Percentiles rank a stretch among this genome's conserved stretches.
Conservation (phyloP, 2,329 filamentous ascomycete genomes). For the Blumeriella jaapii region DNA sequence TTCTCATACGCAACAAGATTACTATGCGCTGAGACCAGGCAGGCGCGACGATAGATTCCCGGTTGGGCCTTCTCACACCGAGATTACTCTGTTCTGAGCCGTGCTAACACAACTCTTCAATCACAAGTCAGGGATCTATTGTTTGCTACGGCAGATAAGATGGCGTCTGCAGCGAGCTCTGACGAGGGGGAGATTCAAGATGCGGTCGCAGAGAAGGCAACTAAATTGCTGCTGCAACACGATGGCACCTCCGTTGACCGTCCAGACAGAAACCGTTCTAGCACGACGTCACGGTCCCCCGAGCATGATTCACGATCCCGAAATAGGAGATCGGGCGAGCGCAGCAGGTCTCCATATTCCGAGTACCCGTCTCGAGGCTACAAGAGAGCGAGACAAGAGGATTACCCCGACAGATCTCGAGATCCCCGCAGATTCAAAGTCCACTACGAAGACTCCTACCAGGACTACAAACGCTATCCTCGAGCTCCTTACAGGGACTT, state of each 20-base stretch:
- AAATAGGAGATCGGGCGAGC: conserved; percentile 33
- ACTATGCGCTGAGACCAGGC: conserved; percentile 25
- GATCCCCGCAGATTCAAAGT: conserved; percentile 50
- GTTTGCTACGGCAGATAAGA: conserved; percentile 26
- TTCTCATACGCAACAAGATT: neutral
- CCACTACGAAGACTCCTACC: conserved; percentile 45
- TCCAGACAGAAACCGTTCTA: conserved; percentile 62
- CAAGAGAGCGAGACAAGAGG: conserved; percentile 56
- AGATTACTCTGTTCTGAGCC: conserved; percentile 25
- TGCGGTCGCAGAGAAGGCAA: conserved; percentile 72
- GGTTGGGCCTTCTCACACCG: conserved; percentile 30
- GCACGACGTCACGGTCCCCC: conserved; percentile 27
- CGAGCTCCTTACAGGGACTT: conserved; percentile 45
- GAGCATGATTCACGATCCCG: conserved; percentile 34
- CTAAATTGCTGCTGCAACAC: conserved; percentile 67
- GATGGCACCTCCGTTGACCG: conserved; percentile 84
- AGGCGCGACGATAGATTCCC: conserved; percentile 27
- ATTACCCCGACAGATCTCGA: conserved; percentile 37
- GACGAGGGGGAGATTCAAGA: conserved; percentile 84
- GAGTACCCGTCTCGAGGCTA: conserved; percentile 37
- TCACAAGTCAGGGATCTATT: conserved; percentile 26
- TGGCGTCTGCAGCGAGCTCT: conserved; percentile 50
- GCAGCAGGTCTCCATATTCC: conserved; percentile 44
- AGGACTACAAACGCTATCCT: conserved; percentile 36
- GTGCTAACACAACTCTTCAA: conserved; percentile 28